Conservation (phyloP, 2,329 filamentous ascomycete species). For the Neopestalotiopsis rosae region DNA sequence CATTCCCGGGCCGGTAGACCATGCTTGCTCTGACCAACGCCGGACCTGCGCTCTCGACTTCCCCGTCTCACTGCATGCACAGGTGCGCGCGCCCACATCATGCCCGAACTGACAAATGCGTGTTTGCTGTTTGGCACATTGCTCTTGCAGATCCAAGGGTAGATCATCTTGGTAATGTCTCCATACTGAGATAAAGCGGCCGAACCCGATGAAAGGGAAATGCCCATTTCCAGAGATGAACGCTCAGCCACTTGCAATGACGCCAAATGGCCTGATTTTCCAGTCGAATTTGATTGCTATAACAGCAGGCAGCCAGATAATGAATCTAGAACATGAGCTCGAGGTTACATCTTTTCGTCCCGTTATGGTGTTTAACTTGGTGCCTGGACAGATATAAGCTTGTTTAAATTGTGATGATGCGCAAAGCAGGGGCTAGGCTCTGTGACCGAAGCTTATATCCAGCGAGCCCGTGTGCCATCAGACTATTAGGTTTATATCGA, state of each 20-base stretch:
- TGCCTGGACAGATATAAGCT: conserved; percentile 1
- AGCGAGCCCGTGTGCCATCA: background rate
- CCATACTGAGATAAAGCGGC: background rate
- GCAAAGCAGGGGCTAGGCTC: background rate
- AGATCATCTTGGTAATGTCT: background rate
- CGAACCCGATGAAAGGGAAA: background rate
- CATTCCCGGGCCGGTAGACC: background rate
- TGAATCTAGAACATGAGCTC: background rate
- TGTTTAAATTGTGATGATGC: background rate
- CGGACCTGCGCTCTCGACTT: background rate
- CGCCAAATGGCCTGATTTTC: conserved; percentile 1
- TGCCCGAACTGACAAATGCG: background rate
- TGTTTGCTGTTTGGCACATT: background rate
- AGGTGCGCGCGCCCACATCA: background rate
- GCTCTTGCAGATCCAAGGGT: background rate
- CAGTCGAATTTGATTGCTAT: background rate
- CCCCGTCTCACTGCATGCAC: background rate
- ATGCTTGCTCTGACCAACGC: background rate
- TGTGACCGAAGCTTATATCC: background rate
- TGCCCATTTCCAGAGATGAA: background rate
- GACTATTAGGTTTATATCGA: background rate
- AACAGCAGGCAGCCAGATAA: background rate
- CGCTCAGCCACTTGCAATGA: background rate
- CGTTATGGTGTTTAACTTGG: background rate
- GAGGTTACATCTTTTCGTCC: background rate